A percentile compares a stretch with the other conserved stretches of the same genome.
phyloP scores from a whole-genome alignment of 2,329 filamentous ascomycete genomes.

The Phymatotrichopsis omnivora region DNA sequence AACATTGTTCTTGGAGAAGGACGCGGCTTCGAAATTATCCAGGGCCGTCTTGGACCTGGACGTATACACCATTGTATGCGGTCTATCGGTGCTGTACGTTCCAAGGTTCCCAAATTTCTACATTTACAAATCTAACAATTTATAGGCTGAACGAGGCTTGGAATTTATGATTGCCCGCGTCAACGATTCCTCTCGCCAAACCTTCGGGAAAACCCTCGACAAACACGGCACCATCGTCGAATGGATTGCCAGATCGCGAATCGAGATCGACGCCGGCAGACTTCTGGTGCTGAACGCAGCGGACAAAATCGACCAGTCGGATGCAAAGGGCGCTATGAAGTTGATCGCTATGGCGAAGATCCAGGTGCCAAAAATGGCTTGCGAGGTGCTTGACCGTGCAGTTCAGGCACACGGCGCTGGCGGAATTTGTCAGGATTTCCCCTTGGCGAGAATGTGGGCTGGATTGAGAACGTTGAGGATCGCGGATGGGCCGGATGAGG shows the following conservation, averaged over 20 bases:
- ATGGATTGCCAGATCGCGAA: constrained; percentile 82
- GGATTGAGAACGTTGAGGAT: constrained; percentile 70
- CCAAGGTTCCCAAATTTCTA: constrained; percentile 35
- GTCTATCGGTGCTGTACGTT: constrained; percentile 75
- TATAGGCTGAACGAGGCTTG: constrained; percentile 80
- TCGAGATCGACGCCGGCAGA: constrained; percentile 88
- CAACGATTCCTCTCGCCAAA: constrained; percentile 82
- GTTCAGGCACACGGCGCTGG: constrained; percentile 87
- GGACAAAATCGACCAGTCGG: constrained; percentile 80
- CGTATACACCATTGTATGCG: constrained; percentile 98
- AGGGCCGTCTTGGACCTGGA: constrained; percentile 87
- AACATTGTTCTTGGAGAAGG: constrained; percentile 90
- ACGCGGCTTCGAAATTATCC: constrained; percentile 94
- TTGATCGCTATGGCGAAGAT: constrained; percentile 96
- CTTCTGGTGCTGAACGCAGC: constrained; percentile 89
- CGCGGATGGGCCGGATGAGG: constrained; percentile 93
- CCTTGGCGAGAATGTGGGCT: constrained; percentile 75
- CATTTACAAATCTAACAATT: constrained; percentile 36
- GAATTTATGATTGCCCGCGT: constrained; percentile 92
- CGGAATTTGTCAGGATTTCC: constrained; percentile 89
- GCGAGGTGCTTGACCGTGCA: constrained; percentile 85
- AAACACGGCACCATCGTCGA: constrained; percentile 92
- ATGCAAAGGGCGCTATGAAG: constrained; percentile 79
- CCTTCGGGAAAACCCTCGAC: constrained; percentile 77
- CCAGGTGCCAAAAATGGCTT: constrained; percentile 68